A percentile compares a stretch with the other conserved stretches of the same genome.
Evolutionary conservation across 2,329 filamentous ascomycete species (phyloP).

Genomic region (Colletotrichum euphorbiae): DNA sequence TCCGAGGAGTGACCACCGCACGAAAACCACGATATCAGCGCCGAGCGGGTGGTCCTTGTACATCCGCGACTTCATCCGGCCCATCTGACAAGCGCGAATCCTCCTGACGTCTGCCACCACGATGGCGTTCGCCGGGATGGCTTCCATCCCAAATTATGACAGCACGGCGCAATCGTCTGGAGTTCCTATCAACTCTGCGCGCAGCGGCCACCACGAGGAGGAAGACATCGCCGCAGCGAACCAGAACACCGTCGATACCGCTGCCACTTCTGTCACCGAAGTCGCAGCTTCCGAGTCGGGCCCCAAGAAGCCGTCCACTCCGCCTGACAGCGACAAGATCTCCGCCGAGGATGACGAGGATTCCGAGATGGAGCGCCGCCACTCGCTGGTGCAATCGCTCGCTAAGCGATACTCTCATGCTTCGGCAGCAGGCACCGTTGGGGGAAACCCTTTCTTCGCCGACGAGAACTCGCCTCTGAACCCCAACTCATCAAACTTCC

Average conservation of each 20-base stretch:
- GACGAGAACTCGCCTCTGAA: constrained; percentile 65
- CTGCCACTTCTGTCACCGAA: constrained; percentile 53
- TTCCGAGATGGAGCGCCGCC: constrained; percentile 62
- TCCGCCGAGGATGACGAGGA: constrained; percentile 53
- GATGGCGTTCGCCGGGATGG: constrained; percentile 57
- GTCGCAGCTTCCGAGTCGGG: constrained; percentile 45
- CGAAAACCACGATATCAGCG: neutral
- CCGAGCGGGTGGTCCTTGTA: constrained; percentile 22
- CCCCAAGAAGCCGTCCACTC: constrained; percentile 32
- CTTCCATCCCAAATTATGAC: constrained; percentile 60
- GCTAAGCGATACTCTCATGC: constrained; percentile 64
- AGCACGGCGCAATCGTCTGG: constrained; percentile 58
- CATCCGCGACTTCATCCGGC: constrained; percentile 6
- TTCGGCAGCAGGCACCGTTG: constrained; percentile 50
- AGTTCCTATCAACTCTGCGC: constrained; percentile 47
- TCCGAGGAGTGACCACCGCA: neutral
- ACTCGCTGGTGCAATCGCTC: constrained; percentile 65
- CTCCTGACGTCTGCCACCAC: neutral
- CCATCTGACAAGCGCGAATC: constrained; percentile 15
- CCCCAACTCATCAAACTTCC: constrained; percentile 65
- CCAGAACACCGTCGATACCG: constrained; percentile 49
- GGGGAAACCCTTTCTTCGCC: constrained; percentile 63
- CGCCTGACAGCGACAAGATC: constrained; percentile 42
- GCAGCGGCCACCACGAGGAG: constrained; percentile 45
- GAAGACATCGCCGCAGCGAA: constrained; percentile 43